Base-by-base conservation (phyloP, 2,329 filamentous ascomycete species). In the Atkinsonella hypoxylon region DNA sequence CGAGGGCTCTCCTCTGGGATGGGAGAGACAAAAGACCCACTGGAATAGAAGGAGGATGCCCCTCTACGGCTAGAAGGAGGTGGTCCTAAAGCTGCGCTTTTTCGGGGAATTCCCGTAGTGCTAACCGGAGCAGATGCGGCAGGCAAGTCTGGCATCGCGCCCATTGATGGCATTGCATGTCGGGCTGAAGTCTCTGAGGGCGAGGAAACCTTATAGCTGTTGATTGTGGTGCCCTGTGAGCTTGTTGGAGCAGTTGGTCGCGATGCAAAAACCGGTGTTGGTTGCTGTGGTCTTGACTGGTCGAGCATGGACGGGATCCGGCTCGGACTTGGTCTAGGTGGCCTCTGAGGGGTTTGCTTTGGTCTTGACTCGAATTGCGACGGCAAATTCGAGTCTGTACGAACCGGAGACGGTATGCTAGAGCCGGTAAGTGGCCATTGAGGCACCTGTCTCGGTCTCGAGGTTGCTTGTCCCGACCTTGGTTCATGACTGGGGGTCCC, bases 1-100 rank as follows among this genome's bases (percentile, higher is more conserved):
- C 75, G 71, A 0, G 78, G 74, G 55, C 75, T 78, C 61, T 89
- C 85, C 63, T 89, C 86, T 0, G 82, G 83, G 49, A 90, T 89
- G 0, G 86, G 85, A 0, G 85, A 85, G 26, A 89, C 83, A 53
- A 76, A 83, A 0, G 83, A 85, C 12, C 73, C 67, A 55, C 75
- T 78, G 2, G 83, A 85, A 58, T 85, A 83, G 53, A 82, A 83
- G 0, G 80, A 81, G 0, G 80, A 83, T 30, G 73, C 75, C 1
- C 79, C 80, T 56, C 80, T 70, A 57, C 81, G 72, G 3, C 78
- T 72, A 12, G 75, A 79, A 2, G 80, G 80, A 0, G 81, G 81
- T 17, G 80, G 80, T 2, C 80, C 79, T 12, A 82, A 62, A 47
- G 70, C 76, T 13, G 75, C 70, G 54, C 75, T 80, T 56, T 73